A percentile compares a stretch with the other conserved stretches of the same genome.
phyloP scores from a whole-genome alignment of 2,329 filamentous ascomycete species.

The Orbilia ellipsospora region DNA sequence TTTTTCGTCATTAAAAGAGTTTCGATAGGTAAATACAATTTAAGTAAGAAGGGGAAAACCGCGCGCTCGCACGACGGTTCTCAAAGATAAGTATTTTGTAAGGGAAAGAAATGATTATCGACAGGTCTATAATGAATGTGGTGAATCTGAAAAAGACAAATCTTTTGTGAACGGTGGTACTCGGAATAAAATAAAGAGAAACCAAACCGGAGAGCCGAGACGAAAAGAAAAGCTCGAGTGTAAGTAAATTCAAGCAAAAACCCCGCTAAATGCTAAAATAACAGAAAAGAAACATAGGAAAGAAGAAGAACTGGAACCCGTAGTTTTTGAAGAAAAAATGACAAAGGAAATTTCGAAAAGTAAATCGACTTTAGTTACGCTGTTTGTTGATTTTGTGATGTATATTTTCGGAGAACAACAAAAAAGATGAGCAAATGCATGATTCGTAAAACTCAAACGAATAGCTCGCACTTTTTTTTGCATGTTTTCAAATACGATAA shows the following conservation, averaged over 20 bases:
- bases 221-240: slow-evolving; percentile 1
- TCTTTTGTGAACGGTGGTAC: neutral
- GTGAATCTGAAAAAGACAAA: slow-evolving; percentile 17
- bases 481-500: slow-evolving; percentile 6
- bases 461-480: slow-evolving; percentile 1
- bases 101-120: slow-evolving; percentile 12
- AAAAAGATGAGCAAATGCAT: slow-evolving; percentile 27
- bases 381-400: neutral
- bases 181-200: neutral
- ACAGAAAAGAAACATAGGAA: slow-evolving; percentile 19
- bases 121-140: slow-evolving; percentile 50
- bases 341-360: neutral
- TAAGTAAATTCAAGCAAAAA: slow-evolving; percentile 12
- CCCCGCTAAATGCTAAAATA: slow-evolving; percentile 50
- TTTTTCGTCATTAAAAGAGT: slow-evolving; percentile 15
- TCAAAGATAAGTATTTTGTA: neutral
- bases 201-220: slow-evolving; percentile 7
- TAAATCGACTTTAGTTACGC: neutral
- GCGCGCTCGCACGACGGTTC: slow-evolving; percentile 34
- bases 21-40: slow-evolving; percentile 12
- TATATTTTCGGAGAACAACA: neutral
- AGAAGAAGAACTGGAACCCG: slow-evolving; percentile 4
- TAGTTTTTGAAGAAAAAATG: slow-evolving; percentile 8
- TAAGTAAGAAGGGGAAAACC: neutral
- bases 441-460: slow-evolving; percentile 26